Percentiles rank a stretch among this genome's conserved stretches.
phyloP scores from a whole-genome alignment of 148 eudicot genomes.

The Rhododendron molle region DNA sequence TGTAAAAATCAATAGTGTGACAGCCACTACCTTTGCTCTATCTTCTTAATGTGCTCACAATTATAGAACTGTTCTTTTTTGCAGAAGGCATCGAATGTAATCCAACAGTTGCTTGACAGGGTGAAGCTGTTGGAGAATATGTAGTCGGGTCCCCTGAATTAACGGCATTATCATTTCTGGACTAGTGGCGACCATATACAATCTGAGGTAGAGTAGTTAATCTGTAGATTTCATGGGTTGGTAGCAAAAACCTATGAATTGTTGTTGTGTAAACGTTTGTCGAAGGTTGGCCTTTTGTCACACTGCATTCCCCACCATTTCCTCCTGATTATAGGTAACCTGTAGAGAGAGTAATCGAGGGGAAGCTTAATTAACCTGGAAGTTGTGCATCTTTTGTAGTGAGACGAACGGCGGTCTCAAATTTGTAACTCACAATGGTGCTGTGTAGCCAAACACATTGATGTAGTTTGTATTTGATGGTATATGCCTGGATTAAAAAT shows the following conservation, averaged over 20 bases:
- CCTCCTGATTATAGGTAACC: not conserved
- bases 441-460: not conserved
- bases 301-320: not conserved
- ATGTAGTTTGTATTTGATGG: not conserved
- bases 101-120: slow-evolving; percentile 51
- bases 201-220: not conserved
- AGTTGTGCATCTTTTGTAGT: not conserved
- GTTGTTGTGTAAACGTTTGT: not conserved
- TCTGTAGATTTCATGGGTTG: not conserved
- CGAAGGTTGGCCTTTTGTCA: not conserved
- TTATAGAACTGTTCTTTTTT: not conserved
- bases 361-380: not conserved
- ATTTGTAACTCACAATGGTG: not conserved
- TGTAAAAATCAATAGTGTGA: not conserved
- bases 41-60: not conserved
- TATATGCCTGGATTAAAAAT: not conserved
- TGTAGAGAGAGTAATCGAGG: not conserved
- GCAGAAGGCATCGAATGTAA: slow-evolving; percentile 61
- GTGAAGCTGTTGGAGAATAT: slow-evolving; percentile 41
- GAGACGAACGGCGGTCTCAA: not conserved
- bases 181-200: not conserved
- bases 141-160: slow-evolving; percentile 15
- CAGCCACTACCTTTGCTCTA: not conserved
- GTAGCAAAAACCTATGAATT: not conserved
- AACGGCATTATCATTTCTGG: not conserved